Base-by-base conservation (phyloP, 192 early-diverging fungal genomes). In the Podila verticillata region DNA sequence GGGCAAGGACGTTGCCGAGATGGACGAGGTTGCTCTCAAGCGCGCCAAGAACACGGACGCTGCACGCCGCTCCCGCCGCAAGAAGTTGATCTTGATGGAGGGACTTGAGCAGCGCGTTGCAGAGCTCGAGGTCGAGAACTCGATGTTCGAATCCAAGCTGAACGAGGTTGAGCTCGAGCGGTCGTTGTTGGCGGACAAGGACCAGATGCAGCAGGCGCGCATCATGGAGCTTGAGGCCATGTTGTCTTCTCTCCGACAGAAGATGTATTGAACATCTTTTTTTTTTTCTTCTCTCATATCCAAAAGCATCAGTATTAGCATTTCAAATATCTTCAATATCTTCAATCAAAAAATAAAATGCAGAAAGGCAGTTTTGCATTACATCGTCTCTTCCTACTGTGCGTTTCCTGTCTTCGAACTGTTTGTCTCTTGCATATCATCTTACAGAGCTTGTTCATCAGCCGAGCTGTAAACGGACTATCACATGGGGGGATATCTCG, bases 41-140 rank as follows among this genome's bases (percentile, higher is more conserved):
- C 85, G 90, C 39, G 85, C 85, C 68, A 89, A 88, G 88, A 96
- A 99, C 87, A 99, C 97, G 2, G 96, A 97, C 75, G 95, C 96
- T 13, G 97, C 97, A 10, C 95, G 97, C 63, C 91, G 97, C 58
- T 96, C 95, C 34, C 92, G 97, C 62, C 87, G 92, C 68, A 91
- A 93, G 81, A 98, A 98, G 86, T 87, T 94, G 39, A 86, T 90
- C 74, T 91, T 88, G 80, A 91, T 98, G 85, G 94, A 94, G 74
- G 84, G 84, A 7, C 92, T 98, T 48, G 96, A 97, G 74, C 83
- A 75, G 28, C 91, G 94, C 57, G 96, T 97, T 39, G 82, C 85
- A 1, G 89, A 93, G 56, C 86, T 98, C 10, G 95, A 97, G 84
- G 75, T 83, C 22, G 89, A 95, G 68, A 98, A 97, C 70, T 80